phyloP scores from a whole-genome alignment of 179 eudicot species.

The Nepenthes alata region DNA sequence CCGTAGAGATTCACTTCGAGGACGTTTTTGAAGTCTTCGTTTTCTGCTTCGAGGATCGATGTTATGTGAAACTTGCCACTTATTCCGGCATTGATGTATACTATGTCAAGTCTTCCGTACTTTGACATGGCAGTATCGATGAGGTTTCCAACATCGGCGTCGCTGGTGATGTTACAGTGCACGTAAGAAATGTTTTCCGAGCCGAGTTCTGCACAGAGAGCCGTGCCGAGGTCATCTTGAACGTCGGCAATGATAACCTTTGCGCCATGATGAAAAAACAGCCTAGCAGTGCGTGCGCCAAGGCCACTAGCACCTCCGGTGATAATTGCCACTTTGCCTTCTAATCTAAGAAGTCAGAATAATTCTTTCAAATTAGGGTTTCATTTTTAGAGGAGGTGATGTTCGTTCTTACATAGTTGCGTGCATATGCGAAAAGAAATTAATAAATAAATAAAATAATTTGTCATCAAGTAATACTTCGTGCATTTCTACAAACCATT shows the following conservation, averaged over 20 bases:
- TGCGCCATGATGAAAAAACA: slow-evolving; percentile 45
- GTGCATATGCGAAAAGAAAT: too few species aligned
- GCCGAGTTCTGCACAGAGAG: slow-evolving; percentile 17
- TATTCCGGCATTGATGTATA: slow-evolving; percentile 35
- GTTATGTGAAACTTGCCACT: not conserved
- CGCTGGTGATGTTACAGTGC: slow-evolving; percentile 25
- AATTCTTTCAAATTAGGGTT: too few species aligned
- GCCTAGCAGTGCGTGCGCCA: slow-evolving; percentile 41
- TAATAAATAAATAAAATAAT: too few species aligned
- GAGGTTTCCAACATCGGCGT: slow-evolving; percentile 15
- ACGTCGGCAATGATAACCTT: slow-evolving; percentile 48
- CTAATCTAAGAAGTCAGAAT: slow-evolving; percentile 16
- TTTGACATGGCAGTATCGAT: slow-evolving; percentile 15
- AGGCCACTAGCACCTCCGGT: slow-evolving; percentile 76
- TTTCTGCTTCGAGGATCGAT: not conserved
- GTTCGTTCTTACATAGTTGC: too few species aligned
- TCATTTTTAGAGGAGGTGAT: too few species aligned
- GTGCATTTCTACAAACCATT: too few species aligned
- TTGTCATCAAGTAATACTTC: too few species aligned
- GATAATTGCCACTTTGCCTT: slow-evolving; percentile 55
- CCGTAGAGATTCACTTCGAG: slow-evolving; percentile 30
- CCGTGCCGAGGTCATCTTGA: slow-evolving; percentile 35
- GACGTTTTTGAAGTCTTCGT: slow-evolving; percentile 12
- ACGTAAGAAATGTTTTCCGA: slow-evolving; percentile 15
- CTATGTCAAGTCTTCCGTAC: slow-evolving; percentile 34